A percentile compares a stretch with the other conserved stretches of the same genome.
Evolutionary conservation across 2,329 filamentous ascomycete species (phyloP).

Genomic region (Rachicladosporium sp.): DNA sequence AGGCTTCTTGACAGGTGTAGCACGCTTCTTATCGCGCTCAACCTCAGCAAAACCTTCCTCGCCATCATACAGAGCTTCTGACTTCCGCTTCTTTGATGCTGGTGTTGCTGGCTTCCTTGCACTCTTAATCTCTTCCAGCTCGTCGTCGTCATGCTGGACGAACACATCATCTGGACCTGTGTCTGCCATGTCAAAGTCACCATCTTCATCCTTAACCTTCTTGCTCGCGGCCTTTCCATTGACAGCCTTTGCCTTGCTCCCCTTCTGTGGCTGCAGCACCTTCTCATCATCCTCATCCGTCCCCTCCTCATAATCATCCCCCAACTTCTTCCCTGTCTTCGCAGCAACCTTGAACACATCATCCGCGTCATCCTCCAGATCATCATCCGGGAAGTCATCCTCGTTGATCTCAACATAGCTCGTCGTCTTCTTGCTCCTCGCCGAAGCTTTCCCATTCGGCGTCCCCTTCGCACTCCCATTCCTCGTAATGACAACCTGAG

Average conservation of each 20-base stretch:
- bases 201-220: constrained; percentile 28
- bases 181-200: constrained; percentile 42
- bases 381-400: constrained; percentile 25
- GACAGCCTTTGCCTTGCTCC: constrained; percentile 12
- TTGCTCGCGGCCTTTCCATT: no score
- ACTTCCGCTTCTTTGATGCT: constrained; percentile 43
- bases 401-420: constrained; percentile 25
- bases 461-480: constrained; percentile 23
- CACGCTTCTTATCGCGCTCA: constrained; percentile 27
- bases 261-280: constrained; percentile 37
- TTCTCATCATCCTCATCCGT: constrained; percentile 58
- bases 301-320: constrained; percentile 60
- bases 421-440: constrained; percentile 30
- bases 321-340: constrained; percentile 41
- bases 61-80: constrained; percentile 41
- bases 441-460: constrained; percentile 25
- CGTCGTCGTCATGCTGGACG: constrained; percentile 28
- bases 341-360: constrained; percentile 72
- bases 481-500: no score
- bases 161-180: constrained; percentile 32
- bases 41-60: constrained; percentile 43
- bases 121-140: constrained; percentile 27
- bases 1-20: constrained; percentile 16
- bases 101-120: constrained; percentile 23
- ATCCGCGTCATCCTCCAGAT: constrained; percentile 46